Base-by-base conservation (phyloP, 148 eudicot genomes). In the Drosera capensis region DNA sequence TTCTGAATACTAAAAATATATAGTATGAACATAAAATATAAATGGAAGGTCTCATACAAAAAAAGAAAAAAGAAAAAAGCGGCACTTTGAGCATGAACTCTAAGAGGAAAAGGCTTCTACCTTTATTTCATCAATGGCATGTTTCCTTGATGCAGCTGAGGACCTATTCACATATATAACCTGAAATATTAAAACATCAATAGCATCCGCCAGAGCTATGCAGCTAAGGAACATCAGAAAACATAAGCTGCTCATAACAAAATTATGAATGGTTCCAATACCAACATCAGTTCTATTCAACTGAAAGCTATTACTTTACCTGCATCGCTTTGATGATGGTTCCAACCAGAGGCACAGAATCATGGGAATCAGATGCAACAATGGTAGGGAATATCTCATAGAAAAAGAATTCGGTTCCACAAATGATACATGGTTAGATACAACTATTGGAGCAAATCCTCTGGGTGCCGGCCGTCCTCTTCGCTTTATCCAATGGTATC, bases 321-420 rank as follows among this genome's bases (percentile, higher is more conserved):
- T 90, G 97, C 97, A 90, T 90, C 54, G 95, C 93, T 73, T 95
- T 73, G 49, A 90, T 84, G 48, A 90, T 90, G 67, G 84, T 76
- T 54, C 97, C 97, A 44, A 90, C 95, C 47, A 78, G 63, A 23
- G 97, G 97, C 68, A 78, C 57, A 47, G 97, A 75, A 67, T 84
- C 94, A 71, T 90, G 97, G 49, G 97, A 84, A 37, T 90, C 95
- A 4, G 95, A 71, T 0, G 97, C 64, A 51, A 90, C 95, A 42
- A 84, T 84, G 31, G 95, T 84, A 3, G 97, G 97, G 68, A 70
- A 84, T 50, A 83, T 58, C 66, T 90, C 95, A 51, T 84, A 90
- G 77, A 90, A 90, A 60, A 59, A 90, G 79, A 90, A 26, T 84
- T 90, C 25, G 97, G 97, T 12, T 90, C 97, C 34, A 80, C 71